Evolutionary conservation across 805 yeast species (phyloP).

Genomic region (Kodamaea neixiangensis): DNA sequence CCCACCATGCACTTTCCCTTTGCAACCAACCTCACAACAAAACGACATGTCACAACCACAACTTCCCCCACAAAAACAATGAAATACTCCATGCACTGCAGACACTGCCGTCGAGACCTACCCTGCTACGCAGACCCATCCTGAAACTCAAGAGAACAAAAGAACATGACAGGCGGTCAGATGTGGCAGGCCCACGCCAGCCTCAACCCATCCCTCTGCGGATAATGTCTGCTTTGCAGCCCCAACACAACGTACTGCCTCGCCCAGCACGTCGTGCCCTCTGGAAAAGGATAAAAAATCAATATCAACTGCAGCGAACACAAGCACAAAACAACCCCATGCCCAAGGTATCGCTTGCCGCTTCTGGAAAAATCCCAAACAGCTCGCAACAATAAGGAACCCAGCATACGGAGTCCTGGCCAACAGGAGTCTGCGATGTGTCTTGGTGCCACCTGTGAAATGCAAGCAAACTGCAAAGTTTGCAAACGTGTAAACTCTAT

Average conservation of each 20-base stretch:
- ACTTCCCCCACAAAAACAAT: neutral
- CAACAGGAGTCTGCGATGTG: neutral
- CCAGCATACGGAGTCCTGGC: neutral
- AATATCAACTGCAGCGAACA: slow-evolving; percentile 5
- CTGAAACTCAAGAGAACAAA: neutral
- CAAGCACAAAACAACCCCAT: neutral
- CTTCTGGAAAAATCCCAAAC: neutral
- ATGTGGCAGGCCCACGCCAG: neutral
- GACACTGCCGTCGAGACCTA: neutral
- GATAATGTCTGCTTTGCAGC: neutral
- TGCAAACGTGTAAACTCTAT: no score
- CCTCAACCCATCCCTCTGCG: neutral
- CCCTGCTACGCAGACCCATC: neutral
- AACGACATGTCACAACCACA: no score
- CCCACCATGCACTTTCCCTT: no score
- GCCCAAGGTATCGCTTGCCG: neutral
- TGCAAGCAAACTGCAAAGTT: neutral
- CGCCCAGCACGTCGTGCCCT: neutral
- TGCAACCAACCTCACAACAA: neutral
- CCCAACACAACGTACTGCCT: neutral
- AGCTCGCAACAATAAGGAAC: neutral
- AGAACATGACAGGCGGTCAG: neutral
- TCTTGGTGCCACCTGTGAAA: neutral
- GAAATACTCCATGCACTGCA: neutral
- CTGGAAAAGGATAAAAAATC: slow-evolving; percentile 2